A percentile compares a stretch with the other conserved stretches of the same genome.
phyloP scores from a whole-genome alignment of 1,284 basidiomycete genomes.

The Salmacisia buchloeana region DNA sequence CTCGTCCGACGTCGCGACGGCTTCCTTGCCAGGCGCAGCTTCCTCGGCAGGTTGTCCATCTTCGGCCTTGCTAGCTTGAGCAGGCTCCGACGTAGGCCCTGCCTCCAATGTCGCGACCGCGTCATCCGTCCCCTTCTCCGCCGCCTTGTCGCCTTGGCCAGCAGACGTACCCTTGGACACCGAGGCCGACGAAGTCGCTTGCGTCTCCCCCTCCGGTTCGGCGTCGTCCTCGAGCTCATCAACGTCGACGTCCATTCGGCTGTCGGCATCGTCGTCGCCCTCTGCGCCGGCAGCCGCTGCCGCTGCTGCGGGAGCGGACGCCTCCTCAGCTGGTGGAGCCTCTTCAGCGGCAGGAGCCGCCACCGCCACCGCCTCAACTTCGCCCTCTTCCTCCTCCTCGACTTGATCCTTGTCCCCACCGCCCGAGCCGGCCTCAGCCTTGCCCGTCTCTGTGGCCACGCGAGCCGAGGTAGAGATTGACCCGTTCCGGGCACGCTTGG shows the following conservation, averaged over 20 bases:
- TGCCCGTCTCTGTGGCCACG: background rate
- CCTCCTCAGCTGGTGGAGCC: background rate
- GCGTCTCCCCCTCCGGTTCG: background rate
- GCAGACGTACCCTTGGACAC: background rate
- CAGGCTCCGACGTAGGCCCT: too few relatives aligned
- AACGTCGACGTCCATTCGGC: slow-evolving; percentile 3
- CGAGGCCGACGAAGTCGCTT: background rate
- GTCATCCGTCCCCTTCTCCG: too few relatives aligned
- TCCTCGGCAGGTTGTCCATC: too few relatives aligned
- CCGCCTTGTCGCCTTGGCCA: background rate
- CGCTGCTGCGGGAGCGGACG: background rate
- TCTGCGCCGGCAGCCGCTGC: background rate
- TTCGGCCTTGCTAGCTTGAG: too few relatives aligned
- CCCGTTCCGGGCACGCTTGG: background rate
- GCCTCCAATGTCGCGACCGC: too few relatives aligned
- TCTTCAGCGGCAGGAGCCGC: background rate
- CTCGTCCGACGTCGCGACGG: too few relatives aligned
- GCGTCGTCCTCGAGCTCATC: background rate
- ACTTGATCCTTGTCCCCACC: background rate
- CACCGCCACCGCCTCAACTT: background rate
- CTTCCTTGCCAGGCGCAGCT: too few relatives aligned
- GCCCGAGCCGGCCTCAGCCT: background rate
- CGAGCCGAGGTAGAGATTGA: too few relatives aligned
- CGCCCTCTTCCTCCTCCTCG: slow-evolving; percentile 9
- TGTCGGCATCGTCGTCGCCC: background rate